Evolutionary conservation across 495 filamentous ascomycete species (phyloP).

Genomic region (Penicillium daleae): DNA sequence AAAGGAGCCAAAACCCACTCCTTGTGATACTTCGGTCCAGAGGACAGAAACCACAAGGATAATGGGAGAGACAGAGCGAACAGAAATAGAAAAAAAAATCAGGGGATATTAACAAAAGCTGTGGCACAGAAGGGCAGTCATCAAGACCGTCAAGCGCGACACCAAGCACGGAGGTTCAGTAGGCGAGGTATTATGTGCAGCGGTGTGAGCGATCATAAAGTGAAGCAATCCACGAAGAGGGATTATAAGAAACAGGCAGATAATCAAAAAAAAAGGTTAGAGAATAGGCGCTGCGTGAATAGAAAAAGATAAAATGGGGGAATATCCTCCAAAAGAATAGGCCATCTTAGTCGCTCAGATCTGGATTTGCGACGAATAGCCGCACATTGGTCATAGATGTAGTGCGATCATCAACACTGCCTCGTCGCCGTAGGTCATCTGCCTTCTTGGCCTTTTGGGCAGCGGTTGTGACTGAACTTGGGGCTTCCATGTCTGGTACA

Average conservation of each 20-base stretch:
- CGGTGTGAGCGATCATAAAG: conserved; percentile 12
- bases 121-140: conserved; percentile 14
- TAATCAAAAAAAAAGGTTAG: conserved; percentile 19
- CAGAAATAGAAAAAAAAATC: conserved; percentile 8
- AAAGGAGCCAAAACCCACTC: conserved; percentile 7
- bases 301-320: conserved; percentile 1
- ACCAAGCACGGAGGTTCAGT: conserved; percentile 17
- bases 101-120: conserved; percentile 25
- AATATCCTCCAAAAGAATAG: background rate
- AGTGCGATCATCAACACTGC: conserved; percentile 92
- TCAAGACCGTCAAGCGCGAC: conserved; percentile 23
- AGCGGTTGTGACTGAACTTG: conserved; percentile 45
- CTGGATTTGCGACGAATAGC: conserved; percentile 94
- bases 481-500: conserved; percentile 56
- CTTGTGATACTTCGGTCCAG: background rate
- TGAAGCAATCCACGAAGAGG: conserved; percentile 6
- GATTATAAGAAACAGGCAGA: conserved; percentile 21
- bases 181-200: conserved; percentile 36
- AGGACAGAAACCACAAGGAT: conserved; percentile 1
- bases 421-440: conserved; percentile 78
- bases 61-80: conserved; percentile 6
- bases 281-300: conserved; percentile 23
- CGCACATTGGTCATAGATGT: conserved; percentile 81
- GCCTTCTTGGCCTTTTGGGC: conserved; percentile 69
- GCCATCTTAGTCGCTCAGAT: conserved; percentile 64